Percentiles rank a stretch among this genome's conserved stretches.
phyloP scores from a whole-genome alignment of 75 land plant species.

The Pinus albicaulis region DNA sequence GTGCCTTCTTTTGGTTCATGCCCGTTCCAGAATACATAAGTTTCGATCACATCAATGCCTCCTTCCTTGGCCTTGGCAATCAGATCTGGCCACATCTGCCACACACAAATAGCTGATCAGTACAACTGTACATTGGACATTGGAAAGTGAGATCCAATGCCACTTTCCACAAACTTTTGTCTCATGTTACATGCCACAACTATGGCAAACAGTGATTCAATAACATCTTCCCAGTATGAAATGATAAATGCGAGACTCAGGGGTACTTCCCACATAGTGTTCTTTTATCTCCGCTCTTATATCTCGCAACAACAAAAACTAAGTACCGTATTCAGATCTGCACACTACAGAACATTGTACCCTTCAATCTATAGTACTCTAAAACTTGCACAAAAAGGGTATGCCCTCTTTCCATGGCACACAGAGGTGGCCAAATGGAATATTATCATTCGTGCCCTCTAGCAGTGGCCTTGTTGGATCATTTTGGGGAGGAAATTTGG shows the following conservation, averaged over 20 bases:
- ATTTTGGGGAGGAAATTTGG: too few relatives aligned
- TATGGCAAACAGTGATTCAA: neutral
- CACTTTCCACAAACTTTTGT: neutral
- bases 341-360: too few relatives aligned
- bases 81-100: constrained; percentile 25
- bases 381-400: too few relatives aligned
- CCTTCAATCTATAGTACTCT: too few relatives aligned
- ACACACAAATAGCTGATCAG: constrained; percentile 1
- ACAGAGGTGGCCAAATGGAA: too few relatives aligned
- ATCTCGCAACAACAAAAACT: too few relatives aligned
- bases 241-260: too few relatives aligned
- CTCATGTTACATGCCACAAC: neutral
- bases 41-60: constrained; percentile 23
- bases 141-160: neutral
- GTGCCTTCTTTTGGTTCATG: constrained; percentile 22
- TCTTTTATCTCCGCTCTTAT: too few relatives aligned
- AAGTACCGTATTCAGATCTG: too few relatives aligned
- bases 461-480: too few relatives aligned
- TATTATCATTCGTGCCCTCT: too few relatives aligned
- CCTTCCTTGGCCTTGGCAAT: constrained; percentile 27
- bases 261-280: neutral
- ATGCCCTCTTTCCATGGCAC: too few relatives aligned
- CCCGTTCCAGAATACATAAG: constrained; percentile 30
- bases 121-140: neutral
- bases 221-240: neutral